Base-by-base conservation (phyloP, 371 early-diverging fungal species). In the Mycotypha africana region DNA sequence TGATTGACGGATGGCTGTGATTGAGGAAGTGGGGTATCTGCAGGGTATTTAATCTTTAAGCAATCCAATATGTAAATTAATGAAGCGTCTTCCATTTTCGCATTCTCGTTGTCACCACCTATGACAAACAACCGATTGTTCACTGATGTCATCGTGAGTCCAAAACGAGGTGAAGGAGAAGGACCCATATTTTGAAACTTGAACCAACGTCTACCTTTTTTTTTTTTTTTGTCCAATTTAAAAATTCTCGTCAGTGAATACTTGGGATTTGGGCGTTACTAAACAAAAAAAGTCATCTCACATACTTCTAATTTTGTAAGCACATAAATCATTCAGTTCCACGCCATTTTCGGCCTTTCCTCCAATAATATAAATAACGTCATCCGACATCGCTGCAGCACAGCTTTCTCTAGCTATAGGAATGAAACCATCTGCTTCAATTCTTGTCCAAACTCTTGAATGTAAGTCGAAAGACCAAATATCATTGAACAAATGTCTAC, bases 341-440 rank as follows among this genome's bases (percentile, higher is more conserved):
- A 76, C 59, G 20, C 80, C 82, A 28, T 78, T 71, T 12, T 76
- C 61, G 17, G 73, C 68, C 31, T 78, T 72, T 10, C 89, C 89
- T 44, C 89, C 89, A 62, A 84, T 75, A 20, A 89, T 71, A 47
- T 86, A 87, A 49, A 89, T 78, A 23, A 81, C 79, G 61, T 86
- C 86, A 32, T 84, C 86, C 0, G 82, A 78, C n/a, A 87, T 70
- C 4, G 82, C 61, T 32, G 82, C 61, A 3, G 82, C 76, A 54
- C 83, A 83, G 2, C 79, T 74, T 42, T 84, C 79, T 41, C 89
- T 77, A 34, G 85, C 74, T 6, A 76, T 62, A 16, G 89, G 89
- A 16, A 76, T 67, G 15, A 71, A 78, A 0, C 88, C 88, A 17
- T 71, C 75, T 2, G 82, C 81, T 9, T 74, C 66, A 4, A 88